phyloP scores from a whole-genome alignment of 1,139 yeast genomes.

The Torulaspora pretoriensis region DNA sequence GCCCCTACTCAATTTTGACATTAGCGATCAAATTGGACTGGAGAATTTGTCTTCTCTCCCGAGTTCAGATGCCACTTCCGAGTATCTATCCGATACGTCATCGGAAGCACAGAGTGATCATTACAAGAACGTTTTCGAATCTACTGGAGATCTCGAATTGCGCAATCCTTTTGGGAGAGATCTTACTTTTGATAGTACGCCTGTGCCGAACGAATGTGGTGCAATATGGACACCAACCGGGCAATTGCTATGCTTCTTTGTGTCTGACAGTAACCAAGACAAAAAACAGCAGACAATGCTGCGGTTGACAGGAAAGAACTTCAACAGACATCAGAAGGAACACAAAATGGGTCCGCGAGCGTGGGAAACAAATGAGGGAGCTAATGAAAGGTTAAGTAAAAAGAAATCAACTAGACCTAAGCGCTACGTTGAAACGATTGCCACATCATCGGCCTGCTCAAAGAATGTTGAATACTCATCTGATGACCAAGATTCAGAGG shows the following conservation, averaged over 20 bases:
- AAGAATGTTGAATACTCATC: constrained; percentile 17
- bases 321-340: constrained; percentile 18
- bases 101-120: constrained; percentile 29
- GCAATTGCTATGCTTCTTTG: constrained; percentile 73
- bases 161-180: constrained; percentile 19
- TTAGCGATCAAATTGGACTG: constrained; percentile 30
- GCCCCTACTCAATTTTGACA: constrained; percentile 31
- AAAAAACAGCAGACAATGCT: constrained; percentile 38
- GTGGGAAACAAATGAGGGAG: constrained; percentile 1
- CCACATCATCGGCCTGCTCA: constrained; percentile 11
- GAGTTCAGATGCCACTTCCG: constrained; percentile 31
- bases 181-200: constrained; percentile 67
- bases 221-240: constrained; percentile 84
- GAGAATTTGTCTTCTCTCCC: constrained; percentile 33
- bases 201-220: constrained; percentile 90
- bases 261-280: constrained; percentile 47
- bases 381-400: constrained; percentile 2
- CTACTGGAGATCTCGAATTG: constrained; percentile 18
- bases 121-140: constrained; percentile 26
- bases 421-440: constrained; percentile 31
- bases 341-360: constrained; percentile 4
- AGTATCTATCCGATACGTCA: constrained; percentile 25
- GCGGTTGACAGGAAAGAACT: constrained; percentile 44
- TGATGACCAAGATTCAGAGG: constrained; percentile 38
- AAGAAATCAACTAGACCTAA: constrained; percentile 23